Conservation (phyloP, 345 rosid genomes). For the Eucalyptus tenuipes region DNA sequence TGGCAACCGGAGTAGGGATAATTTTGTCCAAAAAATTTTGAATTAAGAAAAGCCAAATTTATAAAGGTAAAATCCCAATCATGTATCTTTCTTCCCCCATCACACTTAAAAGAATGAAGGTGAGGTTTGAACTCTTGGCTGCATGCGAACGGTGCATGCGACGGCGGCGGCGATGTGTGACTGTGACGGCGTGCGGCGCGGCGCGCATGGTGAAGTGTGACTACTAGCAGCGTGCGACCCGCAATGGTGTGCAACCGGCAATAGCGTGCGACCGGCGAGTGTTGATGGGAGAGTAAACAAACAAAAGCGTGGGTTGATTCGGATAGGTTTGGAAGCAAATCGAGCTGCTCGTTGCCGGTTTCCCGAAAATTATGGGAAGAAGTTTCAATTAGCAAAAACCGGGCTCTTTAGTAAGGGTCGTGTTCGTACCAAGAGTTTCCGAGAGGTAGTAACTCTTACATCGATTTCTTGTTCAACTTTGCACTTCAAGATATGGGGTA, state of each 20-base stretch:
- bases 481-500: not conserved
- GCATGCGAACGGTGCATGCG: too few species aligned
- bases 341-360: conserved; percentile 5
- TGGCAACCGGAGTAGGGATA: too few species aligned
- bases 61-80: too few species aligned
- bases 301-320: conserved; percentile 13
- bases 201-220: too few species aligned
- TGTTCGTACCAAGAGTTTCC: conserved; percentile 32
- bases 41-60: too few species aligned
- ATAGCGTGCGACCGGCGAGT: fast-evolving
- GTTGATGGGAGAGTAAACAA: too few species aligned
- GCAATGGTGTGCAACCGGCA: fast-evolving
- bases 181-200: fast-evolving
- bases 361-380: conserved; percentile 9
- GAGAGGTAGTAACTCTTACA: conserved; percentile 16
- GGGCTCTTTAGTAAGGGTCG: conserved; percentile 12
- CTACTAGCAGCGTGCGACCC: fast-evolving
- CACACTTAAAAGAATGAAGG: too few species aligned
- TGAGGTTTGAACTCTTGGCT: too few species aligned
- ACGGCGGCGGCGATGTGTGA: fast-evolving
- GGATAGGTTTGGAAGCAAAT: conserved; percentile 6
- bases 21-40: too few species aligned
- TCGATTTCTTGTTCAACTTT: not conserved
- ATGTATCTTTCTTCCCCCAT: too few species aligned
- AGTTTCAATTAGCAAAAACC: conserved; percentile 2